Conservation (phyloP, 441 rosid genomes). For the Daphne laureola region DNA sequence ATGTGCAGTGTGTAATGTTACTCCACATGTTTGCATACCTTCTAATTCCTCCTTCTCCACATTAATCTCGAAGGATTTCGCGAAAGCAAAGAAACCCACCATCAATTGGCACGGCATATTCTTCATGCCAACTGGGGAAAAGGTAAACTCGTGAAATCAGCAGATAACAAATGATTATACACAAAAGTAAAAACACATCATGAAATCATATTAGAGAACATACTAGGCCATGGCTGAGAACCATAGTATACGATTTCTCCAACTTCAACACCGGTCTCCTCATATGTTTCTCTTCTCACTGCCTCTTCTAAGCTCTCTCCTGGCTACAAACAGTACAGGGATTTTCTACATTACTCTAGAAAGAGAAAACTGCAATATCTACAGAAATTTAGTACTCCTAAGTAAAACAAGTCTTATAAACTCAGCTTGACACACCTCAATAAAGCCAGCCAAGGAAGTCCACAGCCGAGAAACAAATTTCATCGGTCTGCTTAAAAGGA, state of each 20-base stretch:
- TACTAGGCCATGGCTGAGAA: constrained; percentile 99
- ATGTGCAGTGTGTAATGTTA: not conserved
- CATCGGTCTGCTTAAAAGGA: constrained; percentile 68
- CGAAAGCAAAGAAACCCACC: constrained; percentile 88
- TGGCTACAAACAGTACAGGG: constrained; percentile 46
- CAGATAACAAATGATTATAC: not conserved
- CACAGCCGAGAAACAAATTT: constrained; percentile 85
- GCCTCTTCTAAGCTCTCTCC: constrained; percentile 99
- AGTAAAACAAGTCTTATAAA: too few relatives aligned
- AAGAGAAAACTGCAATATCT: not conserved
- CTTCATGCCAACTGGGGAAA: constrained; percentile 63
- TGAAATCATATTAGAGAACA: not conserved
- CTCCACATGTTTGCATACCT: constrained; percentile 36
- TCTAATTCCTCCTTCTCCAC: constrained; percentile 88
- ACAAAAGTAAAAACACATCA: not conserved
- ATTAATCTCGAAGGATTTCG: constrained; percentile 69
- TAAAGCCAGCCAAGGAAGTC: constrained; percentile 94
- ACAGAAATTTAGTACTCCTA: too few relatives aligned
- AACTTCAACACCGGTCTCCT: constrained; percentile 92
- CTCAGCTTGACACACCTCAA: constrained; percentile 46
- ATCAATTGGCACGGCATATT: constrained; percentile 93
- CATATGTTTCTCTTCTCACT: constrained; percentile 92
- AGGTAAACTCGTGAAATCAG: not conserved
- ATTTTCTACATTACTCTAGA: constrained; percentile 4
- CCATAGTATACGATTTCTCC: constrained; percentile 88